Evolutionary conservation across 176 grass and related monocot species (phyloP).

Genomic region (Saccharum officinarum): DNA sequence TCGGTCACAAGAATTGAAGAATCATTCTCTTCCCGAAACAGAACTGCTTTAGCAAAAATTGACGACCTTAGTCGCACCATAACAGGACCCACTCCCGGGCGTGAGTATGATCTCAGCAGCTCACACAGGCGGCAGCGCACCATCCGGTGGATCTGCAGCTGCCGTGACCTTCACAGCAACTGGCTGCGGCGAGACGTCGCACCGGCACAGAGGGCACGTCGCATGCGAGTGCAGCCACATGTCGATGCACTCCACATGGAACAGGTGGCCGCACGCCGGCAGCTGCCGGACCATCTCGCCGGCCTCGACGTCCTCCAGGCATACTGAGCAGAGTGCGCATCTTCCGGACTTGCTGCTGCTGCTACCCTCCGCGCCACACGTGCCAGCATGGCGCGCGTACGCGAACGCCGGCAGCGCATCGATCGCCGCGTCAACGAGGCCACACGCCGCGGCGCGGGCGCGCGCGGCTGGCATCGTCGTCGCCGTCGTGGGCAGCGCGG

Average conservation of each 20-base stretch:
- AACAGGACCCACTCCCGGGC: neutral
- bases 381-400: neutral
- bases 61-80: no score
- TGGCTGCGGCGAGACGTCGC: neutral
- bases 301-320: slow-evolving; percentile 21
- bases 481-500: neutral
- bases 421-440: neutral
- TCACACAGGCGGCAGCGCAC: slow-evolving; percentile 8
- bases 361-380: neutral
- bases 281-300: slow-evolving; percentile 30
- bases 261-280: slow-evolving; percentile 26
- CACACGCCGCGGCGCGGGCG: neutral
- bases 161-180: neutral
- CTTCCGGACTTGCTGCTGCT: neutral
- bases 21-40: no score
- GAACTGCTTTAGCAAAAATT: no score
- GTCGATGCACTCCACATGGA: slow-evolving; percentile 25
- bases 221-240: slow-evolving; percentile 22
- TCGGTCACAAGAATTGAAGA: no score
- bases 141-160: neutral
- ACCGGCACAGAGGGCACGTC: slow-evolving; percentile 20
- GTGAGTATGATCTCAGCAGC: neutral
- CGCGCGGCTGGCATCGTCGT: neutral
- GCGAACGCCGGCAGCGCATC: slow-evolving; percentile 30
- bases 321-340: neutral